Base-by-base conservation (phyloP, 306 rosid genomes). In the Alnus rubra region DNA sequence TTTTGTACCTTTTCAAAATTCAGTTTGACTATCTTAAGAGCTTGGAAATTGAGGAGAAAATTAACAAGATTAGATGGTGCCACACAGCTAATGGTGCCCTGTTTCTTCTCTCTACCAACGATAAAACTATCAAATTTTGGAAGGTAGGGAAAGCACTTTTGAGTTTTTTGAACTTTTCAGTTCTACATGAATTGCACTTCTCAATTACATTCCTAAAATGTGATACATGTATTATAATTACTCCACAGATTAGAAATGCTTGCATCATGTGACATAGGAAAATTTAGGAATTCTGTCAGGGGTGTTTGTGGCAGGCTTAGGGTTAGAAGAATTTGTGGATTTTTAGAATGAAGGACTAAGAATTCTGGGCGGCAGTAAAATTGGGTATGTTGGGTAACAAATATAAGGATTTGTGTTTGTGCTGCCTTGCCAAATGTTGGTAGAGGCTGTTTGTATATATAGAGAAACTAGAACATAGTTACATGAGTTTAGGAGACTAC, bases 21-120 rank as follows among this genome's bases (percentile, higher is more conserved):
- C 91, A 90, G 95, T 90, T 88, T 74, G 95, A 90, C 85, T 88
- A 88, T 85, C 88, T 90, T 48, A 90, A 87, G 88, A 90, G 95
- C 78, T 87, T 90, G 88, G 95, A 90, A 81, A 88, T 90, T 39
- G 95, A 90, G 86, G 95, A 90, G 84, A 90, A 90, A 83, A 90
- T 90, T 69, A 88, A 87, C 84, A 90, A 90, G 82, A 88, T 90
- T 52, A 77, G 91, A 79, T 90, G 95, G 95, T 88, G 91, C 84
- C 92, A 90, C 60, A 74, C 90, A 51, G 91, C 95, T 69, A 90
- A 88, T 47, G 90, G 92, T 69, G 91, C 92, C 9, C 59, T 88
- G 56, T 90, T 88, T 85, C 88, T 90, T 83, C 88, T 90, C 59
- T 90, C 95, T 2, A 78, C 95, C 19, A 90, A 90, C 73, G 95